Conservation (phyloP, 257 asterid genomes). For the Solanum microdontum region DNA sequence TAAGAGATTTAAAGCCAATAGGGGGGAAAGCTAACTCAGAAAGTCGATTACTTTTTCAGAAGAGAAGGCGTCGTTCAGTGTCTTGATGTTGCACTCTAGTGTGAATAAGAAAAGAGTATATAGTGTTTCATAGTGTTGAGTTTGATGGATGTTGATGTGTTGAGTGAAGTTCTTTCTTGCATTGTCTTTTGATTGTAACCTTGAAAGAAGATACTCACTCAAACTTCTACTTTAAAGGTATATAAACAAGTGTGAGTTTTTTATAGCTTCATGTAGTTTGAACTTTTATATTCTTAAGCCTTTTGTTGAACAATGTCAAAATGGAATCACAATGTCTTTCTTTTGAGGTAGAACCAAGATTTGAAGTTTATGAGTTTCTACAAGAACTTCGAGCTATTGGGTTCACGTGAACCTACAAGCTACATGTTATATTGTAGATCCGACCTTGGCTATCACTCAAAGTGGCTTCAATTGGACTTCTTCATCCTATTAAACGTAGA, state of each 20-base stretch:
- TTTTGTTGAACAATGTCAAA: background rate
- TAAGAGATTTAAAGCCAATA: constrained; percentile 35
- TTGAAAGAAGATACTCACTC: background rate
- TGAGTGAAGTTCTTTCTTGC: background rate
- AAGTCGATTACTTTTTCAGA: constrained; percentile 58
- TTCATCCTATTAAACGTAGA: background rate
- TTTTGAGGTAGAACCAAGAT: background rate
- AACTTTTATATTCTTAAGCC: background rate
- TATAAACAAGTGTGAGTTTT: background rate
- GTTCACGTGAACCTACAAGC: background rate
- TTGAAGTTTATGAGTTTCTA: background rate
- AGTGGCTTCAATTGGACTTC: background rate
- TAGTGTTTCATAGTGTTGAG: background rate
- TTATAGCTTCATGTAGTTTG: background rate
- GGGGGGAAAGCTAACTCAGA: constrained; percentile 45
- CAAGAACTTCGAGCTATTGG: background rate
- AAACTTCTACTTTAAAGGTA: background rate
- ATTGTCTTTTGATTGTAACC: background rate
- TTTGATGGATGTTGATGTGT: constrained; percentile 1
- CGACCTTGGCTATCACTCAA: background rate
- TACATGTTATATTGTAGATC: background rate
- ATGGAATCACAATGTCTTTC: background rate
- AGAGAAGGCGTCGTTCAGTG: constrained; percentile 68
- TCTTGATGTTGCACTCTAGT: constrained; percentile 29
- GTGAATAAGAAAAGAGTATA: background rate